Evolutionary conservation across 2,329 filamentous ascomycete species (phyloP), one percentile per base, ranked within the genome.

Genomic region (Canariomyces notabilis): DNA sequence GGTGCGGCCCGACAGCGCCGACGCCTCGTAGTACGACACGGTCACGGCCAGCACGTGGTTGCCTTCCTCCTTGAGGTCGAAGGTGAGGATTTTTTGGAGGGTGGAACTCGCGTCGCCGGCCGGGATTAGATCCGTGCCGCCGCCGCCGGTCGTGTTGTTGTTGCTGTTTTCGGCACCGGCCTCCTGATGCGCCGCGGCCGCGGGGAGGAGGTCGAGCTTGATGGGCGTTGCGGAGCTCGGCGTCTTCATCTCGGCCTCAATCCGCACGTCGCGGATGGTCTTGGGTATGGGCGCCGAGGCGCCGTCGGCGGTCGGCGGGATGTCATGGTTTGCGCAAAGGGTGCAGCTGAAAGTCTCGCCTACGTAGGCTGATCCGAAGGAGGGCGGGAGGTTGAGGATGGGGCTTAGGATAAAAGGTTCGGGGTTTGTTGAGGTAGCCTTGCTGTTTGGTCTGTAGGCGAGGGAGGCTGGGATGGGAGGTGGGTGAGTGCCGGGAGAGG

Each of bases 261-360:
- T 88, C 44, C 82, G 79, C 42, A 96, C 85, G 46, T 86, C 86
- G 52, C 81, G 84, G 33, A 95, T 82, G 43, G 72, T 72, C 53
- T 74, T 77, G 1, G 62, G 51, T 14, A 34, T 32, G 2, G 34
- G n/a, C 3, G 36, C n/a, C 29, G 15, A 19, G 6, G 33, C 22
- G 18, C n/a, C 33, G 22, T 35, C 23, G 33, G 46, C 23, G 18
- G 48, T 49, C 18, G 58, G 61, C 8, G 59, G 37, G 68, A 69
- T 50, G 68, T 97, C 91, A 64, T 96, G 91, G 71, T 95, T 96
- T n/a, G 87, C 90, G 68, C 90, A 95, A 18, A 97, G 76, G 1
- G 91, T 95, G 68, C 93, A 98, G 54, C 85, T 84, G 68, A 98
- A 97, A 0, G 85, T 89, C 70, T 97, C 90, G 58, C 93, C 93